Base-by-base conservation (phyloP, 331 rosid genomes). In the Acacia pycnantha region DNA sequence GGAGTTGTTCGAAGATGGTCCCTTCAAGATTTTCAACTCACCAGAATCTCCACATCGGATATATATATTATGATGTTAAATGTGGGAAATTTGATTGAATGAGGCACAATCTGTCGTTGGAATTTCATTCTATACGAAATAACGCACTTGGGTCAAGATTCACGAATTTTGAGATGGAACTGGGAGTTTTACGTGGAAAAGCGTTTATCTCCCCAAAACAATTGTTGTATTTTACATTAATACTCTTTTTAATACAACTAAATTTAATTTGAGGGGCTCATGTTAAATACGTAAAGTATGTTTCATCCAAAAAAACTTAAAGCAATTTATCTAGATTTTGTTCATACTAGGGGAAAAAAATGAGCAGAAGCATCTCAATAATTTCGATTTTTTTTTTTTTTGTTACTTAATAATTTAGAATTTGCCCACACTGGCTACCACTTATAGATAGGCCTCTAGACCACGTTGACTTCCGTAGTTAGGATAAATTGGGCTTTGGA, bases 101-200 rank as follows among this genome's bases (percentile, higher is more conserved):
- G 66, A 44, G 31, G 24, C n/a, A 18, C 64, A 73, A 31, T n/a
- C 14, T 47, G 66, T 22, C 64, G 59, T 77, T 53, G 72, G 66
- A 31, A 43, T 26, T 66, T 56, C 73, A 65, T 71, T 71, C 47
- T 44, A 51, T n/a, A 31, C 66, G 73, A 77, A 71, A 77, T 27
- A 69, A 76, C 21, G 82, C 84, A 78, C 79, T 78, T 40, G 1
- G 62, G 9, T 61, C 69, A 27, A 4, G 40, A 61, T 27, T 62
- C 40, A 62, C 1, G 41, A 51, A 16, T 18, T 51, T 4, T 11
- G 53, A 48, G 53, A 48, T 48, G 15, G 14, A 12, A 48, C 14
- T 48, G 53, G 6, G 53, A 48, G 53, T 16, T 48, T 48, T 48
- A 48, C 5, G 19, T 6, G 48, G 13, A 44, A 44, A 44, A 10